Base-by-base conservation (phyloP, 2,329 filamentous ascomycete genomes). In the Fusarium nygamai region DNA sequence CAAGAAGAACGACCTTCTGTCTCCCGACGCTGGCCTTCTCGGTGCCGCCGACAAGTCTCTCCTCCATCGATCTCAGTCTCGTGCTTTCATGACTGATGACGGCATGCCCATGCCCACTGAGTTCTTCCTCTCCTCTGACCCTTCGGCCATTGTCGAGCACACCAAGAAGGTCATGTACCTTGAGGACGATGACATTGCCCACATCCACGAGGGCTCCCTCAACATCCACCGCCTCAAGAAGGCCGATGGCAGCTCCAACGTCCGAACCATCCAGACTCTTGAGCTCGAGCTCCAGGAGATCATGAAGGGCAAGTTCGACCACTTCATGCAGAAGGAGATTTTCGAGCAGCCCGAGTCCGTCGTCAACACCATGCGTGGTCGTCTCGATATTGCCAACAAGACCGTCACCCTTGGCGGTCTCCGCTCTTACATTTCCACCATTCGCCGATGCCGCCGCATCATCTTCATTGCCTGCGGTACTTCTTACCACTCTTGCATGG, bases 311-410 rank as follows among this genome's bases (percentile, higher is more conserved):
- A 97, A 96, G 84, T 99, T 98, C 86, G 96, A 99, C 85, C 96
- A 99, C 88, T 99, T 98, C 89, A 99, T 99, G 96, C 96, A 99
- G 85, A 99, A 99, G 91, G 96, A 99, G 85, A 99, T 99, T 81
- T 99, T 99, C 84, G 96, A 99, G 89, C 96, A 99, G 88, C 96
- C 96, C 81, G 96, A 99, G 87, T 99, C 96, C 20, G 94, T 99
- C 71, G 92, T 99, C 88, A 99, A 99, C 90, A 98, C 96, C 77
- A 99, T 99, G 96, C 94, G 96, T 91, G 96, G 96, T 86, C 96
- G 96, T 87, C 88, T 99, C 80, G 96, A 99, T 84, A 89, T 93
- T 69, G 92, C 91, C 80, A 97, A 98, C 89, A 97, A 97, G 90
- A 93, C 91, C 67, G 95, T 99, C 79, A 98, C 96, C 16, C 92